phyloP scores from a whole-genome alignment of 2,329 filamentous ascomycete species.

The Ophiostoma quercus region DNA sequence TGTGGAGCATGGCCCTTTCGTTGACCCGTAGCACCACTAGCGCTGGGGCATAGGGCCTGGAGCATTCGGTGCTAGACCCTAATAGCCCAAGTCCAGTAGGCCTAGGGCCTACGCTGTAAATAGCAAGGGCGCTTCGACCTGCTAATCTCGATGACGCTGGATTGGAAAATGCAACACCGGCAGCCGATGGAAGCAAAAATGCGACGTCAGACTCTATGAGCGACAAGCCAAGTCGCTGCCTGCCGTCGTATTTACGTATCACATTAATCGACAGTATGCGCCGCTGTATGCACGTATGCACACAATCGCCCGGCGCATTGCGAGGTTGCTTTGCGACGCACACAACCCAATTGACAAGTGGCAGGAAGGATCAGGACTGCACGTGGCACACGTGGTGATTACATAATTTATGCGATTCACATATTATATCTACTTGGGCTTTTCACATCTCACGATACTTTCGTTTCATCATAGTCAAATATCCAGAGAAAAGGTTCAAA shows the following conservation, averaged over 20 bases:
- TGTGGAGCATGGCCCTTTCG: background rate
- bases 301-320: background rate
- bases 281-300: background rate
- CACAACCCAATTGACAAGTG: background rate
- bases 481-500: background rate
- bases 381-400: background rate
- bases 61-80: background rate
- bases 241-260: constrained; percentile 4
- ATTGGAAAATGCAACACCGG: background rate
- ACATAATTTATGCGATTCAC: background rate
- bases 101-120: background rate
- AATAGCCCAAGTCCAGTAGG: background rate
- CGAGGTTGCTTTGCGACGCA: background rate
- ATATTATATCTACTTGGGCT: too few species aligned
- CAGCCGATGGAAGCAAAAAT: background rate
- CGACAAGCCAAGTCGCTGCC: background rate
- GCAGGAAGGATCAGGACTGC: background rate
- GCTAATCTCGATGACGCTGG: background rate
- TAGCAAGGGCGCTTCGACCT: background rate
- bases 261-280: background rate
- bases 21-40: background rate
- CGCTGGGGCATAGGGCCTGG: background rate
- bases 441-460: too few species aligned
- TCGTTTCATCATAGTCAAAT: background rate
- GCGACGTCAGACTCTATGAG: background rate